Evolutionary conservation across 495 filamentous ascomycete species (phyloP).

Genomic region (Penicillium samsonianum): DNA sequence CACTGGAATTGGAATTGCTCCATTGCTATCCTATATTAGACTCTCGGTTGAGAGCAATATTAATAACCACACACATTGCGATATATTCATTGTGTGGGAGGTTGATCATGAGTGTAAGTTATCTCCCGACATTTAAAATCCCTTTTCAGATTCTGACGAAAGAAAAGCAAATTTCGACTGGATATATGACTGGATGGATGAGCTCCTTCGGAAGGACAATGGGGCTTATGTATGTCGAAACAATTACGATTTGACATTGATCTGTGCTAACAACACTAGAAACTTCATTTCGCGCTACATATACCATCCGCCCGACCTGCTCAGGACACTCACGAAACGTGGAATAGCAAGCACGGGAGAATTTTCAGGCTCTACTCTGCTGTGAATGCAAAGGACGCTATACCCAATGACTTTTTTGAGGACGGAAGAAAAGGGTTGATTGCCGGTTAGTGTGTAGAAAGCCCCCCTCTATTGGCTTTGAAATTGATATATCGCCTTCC

Average conservation of each 20-base stretch:
- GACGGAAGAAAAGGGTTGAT: neutral
- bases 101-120: neutral
- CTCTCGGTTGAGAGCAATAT: neutral
- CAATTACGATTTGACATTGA: neutral
- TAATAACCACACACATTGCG: neutral
- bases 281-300: neutral
- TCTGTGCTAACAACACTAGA: neutral
- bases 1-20: neutral
- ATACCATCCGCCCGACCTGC: constrained; percentile 3
- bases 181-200: constrained; percentile 1
- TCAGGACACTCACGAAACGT: neutral
- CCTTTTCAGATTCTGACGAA: constrained; percentile 1
- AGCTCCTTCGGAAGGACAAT: constrained; percentile 3
- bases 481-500: neutral
- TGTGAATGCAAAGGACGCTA: neutral
- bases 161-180: constrained; percentile 1
- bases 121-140: neutral
- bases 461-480: neutral
- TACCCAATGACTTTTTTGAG: neutral
- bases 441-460: neutral
- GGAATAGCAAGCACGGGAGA: constrained; percentile 1
- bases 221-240: constrained; percentile 1
- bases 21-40: constrained; percentile 2
- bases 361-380: neutral
- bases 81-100: constrained; percentile 1